phyloP scores from a whole-genome alignment of 1,139 yeast genomes.

The Saccharomyces pastorianus region DNA sequence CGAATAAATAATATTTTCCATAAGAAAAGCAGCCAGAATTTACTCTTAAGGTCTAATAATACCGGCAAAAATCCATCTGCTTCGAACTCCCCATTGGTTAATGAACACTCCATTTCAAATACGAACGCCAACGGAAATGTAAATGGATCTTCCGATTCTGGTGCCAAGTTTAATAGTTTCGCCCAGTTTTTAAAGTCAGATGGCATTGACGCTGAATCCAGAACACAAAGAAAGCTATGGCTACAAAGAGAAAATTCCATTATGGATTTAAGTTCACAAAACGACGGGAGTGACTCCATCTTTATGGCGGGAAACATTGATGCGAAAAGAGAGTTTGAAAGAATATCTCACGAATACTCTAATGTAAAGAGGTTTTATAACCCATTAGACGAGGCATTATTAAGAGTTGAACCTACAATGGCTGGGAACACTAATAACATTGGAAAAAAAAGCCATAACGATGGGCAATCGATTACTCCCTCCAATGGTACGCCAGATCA shows the following conservation, averaged over 20 bases:
- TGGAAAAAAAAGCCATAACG: conserved; percentile 1
- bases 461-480: conserved; percentile 1
- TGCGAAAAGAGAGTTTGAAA: conserved; percentile 65
- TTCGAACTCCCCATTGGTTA: neutral
- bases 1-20: conserved; percentile 12
- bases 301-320: conserved; percentile 51
- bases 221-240: conserved; percentile 82
- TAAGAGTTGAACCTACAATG: conserved; percentile 33
- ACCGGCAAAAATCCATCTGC: conserved; percentile 6
- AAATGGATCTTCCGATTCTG: conserved; percentile 2
- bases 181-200: conserved; percentile 33
- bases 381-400: conserved; percentile 58
- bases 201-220: conserved; percentile 41
- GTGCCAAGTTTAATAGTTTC: conserved; percentile 30
- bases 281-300: conserved; percentile 19
- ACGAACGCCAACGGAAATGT: conserved; percentile 1
- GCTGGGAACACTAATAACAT: conserved; percentile 11
- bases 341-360: conserved; percentile 64
- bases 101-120: neutral
- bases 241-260: conserved; percentile 69
- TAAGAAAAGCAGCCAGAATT: conserved; percentile 8
- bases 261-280: conserved; percentile 43
- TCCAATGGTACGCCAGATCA: conserved; percentile 2
- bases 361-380: conserved; percentile 61
- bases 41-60: neutral